These are phyloP conservation scores for Dicorynia guianensis DNA, from an alignment of 306 rosid species.

Conservation along the genomic window DNA sequence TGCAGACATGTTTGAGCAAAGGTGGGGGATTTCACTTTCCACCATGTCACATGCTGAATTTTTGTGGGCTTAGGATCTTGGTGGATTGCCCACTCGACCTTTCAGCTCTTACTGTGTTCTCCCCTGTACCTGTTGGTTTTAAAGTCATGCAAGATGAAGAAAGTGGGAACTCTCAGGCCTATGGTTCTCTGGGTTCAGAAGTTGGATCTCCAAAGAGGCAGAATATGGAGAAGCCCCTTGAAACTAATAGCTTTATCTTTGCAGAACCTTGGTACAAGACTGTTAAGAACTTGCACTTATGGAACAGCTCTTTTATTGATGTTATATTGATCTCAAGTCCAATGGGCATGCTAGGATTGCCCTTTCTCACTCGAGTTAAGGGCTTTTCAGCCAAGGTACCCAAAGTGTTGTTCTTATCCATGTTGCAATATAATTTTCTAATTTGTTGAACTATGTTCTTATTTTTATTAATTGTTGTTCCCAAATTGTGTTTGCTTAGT, in stretches of 20 bases:
- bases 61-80: constrained; percentile 78
- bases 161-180: constrained; percentile 27
- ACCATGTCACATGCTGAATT: constrained; percentile 76
- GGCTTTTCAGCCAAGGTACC: constrained; percentile 84
- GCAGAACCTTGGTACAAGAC: constrained; percentile 90
- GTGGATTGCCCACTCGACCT: constrained; percentile 88
- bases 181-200: constrained; percentile 32
- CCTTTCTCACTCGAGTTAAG: constrained; percentile 74
- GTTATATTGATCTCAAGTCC: constrained; percentile 79
- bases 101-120: constrained; percentile 75
- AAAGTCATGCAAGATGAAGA: constrained; percentile 39
- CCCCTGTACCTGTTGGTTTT: constrained; percentile 65
- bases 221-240: constrained; percentile 59
- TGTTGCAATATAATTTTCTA: neutral
- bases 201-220: constrained; percentile 48
- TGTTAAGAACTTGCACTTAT: constrained; percentile 60
- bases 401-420: neutral
- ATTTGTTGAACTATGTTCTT: constrained; percentile 6
- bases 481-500: constrained; percentile 25
- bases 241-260: constrained; percentile 55
- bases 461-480: constrained; percentile 1
- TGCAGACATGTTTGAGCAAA: constrained; percentile 80
- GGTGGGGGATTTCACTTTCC: constrained; percentile 80
- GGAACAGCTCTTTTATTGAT: constrained; percentile 74
- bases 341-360: constrained; percentile 89